Base-by-base conservation (phyloP, 805 yeast species). In the Kodamaea neixiangensis region DNA sequence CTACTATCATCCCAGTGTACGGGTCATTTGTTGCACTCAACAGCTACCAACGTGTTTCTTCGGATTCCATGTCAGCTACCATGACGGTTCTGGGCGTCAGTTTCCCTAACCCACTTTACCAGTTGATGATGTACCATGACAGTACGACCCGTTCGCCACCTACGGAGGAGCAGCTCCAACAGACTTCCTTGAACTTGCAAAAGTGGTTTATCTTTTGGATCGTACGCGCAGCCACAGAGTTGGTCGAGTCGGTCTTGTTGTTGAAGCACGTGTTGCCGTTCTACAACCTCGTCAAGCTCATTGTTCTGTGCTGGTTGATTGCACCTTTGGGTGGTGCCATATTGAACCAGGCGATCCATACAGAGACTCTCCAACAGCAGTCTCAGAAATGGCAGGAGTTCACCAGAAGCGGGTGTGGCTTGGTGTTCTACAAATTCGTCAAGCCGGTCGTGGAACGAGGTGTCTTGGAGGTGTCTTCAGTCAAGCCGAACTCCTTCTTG, bases 171-270 rank as follows among this genome's bases (percentile, higher is more conserved):
- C 37, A 40, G 31, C 29, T 42, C 22, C 51, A 48, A 29, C 35
- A 48, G 38, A 20, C 33, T 7, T 48, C 51, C 5, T 22, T 48
- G 18, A 41, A 25, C n/a, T 11, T 48, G 39, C 72, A 74, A 54
- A 71, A 77, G 66, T 74, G 77, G 78, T 60, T 68, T 22, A 63
- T 71, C 21, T 72, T 87, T 66, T 89, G 96, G 96, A 72, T 86
- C 10, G 82, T 86, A 1, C 66, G 77, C 48, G 77, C 85, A 6
- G 63, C 75, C 40, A 57, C 72, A 7, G 65, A 69, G 1, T 56
- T 68, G 10, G 79, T 77, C 51, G 71, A 77, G 41, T 62, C 70
- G 29, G 56, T 80, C 15, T 66, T 77, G 7, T 70, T 80, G 17
- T 47, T 87, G n/a, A 60, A 75, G 38, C 61, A 67, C 29, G 55